phyloP scores from a whole-genome alignment of 345 rosid species.

The Lepidium africanum region DNA sequence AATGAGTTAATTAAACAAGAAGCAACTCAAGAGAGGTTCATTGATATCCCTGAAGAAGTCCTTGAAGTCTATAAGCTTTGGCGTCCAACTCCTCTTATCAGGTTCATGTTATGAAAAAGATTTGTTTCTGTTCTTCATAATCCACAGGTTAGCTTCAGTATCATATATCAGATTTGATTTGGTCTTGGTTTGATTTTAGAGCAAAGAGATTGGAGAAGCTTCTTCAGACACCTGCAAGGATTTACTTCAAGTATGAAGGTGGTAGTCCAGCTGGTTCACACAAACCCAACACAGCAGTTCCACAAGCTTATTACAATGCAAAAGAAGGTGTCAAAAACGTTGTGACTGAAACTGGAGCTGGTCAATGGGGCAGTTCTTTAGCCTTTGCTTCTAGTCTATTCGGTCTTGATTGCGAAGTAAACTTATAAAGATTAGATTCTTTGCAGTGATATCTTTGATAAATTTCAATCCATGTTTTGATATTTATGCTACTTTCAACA shows the following conservation, averaged over 20 bases:
- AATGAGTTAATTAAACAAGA: constrained; percentile 85
- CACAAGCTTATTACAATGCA: constrained; percentile 80
- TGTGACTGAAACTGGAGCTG: constrained; percentile 95
- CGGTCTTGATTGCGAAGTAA: constrained; percentile 70
- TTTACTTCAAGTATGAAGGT: constrained; percentile 93
- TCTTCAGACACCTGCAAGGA: constrained; percentile 79
- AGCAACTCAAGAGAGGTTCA: constrained; percentile 51
- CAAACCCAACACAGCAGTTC: constrained; percentile 85
- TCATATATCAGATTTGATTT: neutral
- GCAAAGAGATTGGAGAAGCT: constrained; percentile 96
- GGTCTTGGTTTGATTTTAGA: constrained; percentile 33
- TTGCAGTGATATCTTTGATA: neutral
- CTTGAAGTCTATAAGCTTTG: constrained; percentile 72
- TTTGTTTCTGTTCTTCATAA: neutral
- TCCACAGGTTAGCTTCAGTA: neutral
- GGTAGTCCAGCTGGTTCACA: constrained; percentile 97
- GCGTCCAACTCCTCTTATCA: constrained; percentile 94
- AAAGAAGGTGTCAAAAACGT: constrained; percentile 68
- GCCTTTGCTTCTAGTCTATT: constrained; percentile 90
- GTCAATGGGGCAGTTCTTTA: constrained; percentile 93
- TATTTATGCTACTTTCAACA: neutral
- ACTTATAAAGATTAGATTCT: neutral
- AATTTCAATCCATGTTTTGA: neutral
- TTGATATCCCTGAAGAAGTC: constrained; percentile 86
- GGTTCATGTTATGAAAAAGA: constrained; percentile 30